Conservation (phyloP, 495 filamentous ascomycete species). For the Chaetomium cochliodes region DNA sequence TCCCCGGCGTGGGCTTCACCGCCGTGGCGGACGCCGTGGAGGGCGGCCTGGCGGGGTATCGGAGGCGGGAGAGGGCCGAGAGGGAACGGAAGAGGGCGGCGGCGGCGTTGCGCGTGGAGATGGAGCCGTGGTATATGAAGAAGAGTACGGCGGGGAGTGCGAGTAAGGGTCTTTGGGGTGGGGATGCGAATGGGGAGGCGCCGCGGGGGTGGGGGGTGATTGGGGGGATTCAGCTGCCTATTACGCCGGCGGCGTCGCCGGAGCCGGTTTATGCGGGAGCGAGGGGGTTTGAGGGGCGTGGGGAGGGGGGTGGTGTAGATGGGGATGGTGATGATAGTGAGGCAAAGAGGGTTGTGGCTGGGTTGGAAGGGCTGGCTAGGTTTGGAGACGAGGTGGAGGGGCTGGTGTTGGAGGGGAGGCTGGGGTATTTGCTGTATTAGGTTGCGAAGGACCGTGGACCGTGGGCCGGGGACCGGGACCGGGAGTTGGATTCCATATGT, state of each 20-base stretch:
- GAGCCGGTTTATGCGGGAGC: slow-evolving; percentile 20
- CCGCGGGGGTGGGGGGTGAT: slow-evolving; percentile 6
- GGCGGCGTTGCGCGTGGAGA: neutral
- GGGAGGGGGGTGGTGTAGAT: slow-evolving; percentile 7
- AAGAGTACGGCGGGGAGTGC: neutral
- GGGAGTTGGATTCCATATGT: neutral
- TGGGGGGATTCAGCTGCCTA: slow-evolving; percentile 2
- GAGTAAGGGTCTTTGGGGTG: neutral
- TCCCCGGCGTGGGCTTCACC: slow-evolving; percentile 26
- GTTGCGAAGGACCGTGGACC: too few relatives aligned
- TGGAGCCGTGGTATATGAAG: slow-evolving; percentile 4
- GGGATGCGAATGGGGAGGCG: neutral
- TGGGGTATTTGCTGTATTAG: slow-evolving; percentile 31
- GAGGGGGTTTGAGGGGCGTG: neutral
- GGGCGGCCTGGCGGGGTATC: slow-evolving; percentile 12
- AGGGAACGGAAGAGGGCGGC: neutral
- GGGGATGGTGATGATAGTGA: slow-evolving; percentile 16
- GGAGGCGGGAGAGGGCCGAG: neutral
- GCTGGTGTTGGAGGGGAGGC: slow-evolving; percentile 29
- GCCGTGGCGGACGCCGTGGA: slow-evolving; percentile 18
- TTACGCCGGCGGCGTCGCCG: slow-evolving; percentile 33
- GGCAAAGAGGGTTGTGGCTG: slow-evolving; percentile 21
- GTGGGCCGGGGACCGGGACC: too few relatives aligned
- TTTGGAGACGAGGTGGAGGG: slow-evolving; percentile 27
- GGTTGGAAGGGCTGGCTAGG: slow-evolving; percentile 22